A percentile compares a stretch with the other conserved stretches of the same genome.
phyloP scores from a whole-genome alignment of 345 rosid genomes.

The Boechera stricta region DNA sequence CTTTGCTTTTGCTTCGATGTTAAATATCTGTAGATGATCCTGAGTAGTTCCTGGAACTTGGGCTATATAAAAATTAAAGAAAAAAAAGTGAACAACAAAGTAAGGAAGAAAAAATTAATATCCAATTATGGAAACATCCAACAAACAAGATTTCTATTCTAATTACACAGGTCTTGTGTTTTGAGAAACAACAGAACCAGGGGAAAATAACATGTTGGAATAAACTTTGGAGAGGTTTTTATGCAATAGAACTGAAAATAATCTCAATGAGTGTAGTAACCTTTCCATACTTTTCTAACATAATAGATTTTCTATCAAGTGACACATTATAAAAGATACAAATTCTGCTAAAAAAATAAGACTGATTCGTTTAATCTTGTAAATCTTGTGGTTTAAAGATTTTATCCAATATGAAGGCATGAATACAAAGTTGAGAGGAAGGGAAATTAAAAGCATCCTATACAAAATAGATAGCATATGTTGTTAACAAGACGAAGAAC shows the following conservation, averaged over 20 bases:
- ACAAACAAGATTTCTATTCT: constrained; percentile 20
- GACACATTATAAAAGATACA: neutral
- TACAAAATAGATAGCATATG: constrained; percentile 19
- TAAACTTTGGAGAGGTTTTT: neutral
- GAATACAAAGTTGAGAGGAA: neutral
- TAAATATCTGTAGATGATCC: constrained; percentile 98
- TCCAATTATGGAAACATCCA: neutral
- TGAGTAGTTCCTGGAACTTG: constrained; percentile 96
- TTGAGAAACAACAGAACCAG: neutral
- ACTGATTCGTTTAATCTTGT: neutral
- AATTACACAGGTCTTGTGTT: neutral
- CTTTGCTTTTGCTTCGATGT: constrained; percentile 95
- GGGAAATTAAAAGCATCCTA: neutral
- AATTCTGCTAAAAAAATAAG: neutral
- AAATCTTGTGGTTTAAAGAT: neutral
- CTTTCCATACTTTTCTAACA: neutral
- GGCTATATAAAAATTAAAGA: constrained; percentile 54
- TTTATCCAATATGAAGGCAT: neutral
- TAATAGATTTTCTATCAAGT: neutral
- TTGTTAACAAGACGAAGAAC: neutral
- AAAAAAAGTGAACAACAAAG: constrained; percentile 10
- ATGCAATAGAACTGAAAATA: constrained; percentile 1
- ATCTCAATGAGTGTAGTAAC: constrained; percentile 12
- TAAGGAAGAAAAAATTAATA: constrained; percentile 6
- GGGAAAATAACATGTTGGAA: neutral